Evolutionary conservation across 116 monocot species (phyloP).

Genomic region (Papilionanthe hybrid): DNA sequence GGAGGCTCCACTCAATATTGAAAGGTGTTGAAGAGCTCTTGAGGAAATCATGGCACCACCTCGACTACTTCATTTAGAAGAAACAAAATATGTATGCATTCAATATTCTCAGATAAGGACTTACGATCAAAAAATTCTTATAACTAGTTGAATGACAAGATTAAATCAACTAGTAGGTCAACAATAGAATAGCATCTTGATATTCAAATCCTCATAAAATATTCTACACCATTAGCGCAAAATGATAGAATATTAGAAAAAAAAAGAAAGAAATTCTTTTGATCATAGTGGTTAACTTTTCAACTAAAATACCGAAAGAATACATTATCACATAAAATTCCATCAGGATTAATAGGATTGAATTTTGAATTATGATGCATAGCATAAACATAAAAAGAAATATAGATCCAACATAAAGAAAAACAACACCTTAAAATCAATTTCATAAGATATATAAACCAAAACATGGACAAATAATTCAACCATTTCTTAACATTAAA

Average conservation of each 20-base stretch:
- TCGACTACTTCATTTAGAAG: background rate
- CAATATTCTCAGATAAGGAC: background rate
- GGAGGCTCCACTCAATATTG: background rate
- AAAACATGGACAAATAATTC: background rate
- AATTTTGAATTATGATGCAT: background rate
- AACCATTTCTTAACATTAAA: background rate
- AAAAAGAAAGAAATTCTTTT: background rate
- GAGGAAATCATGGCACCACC: constrained; percentile 5
- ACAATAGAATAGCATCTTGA: background rate
- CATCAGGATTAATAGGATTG: background rate
- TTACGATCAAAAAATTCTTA: background rate
- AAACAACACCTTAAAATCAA: background rate
- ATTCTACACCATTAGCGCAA: background rate
- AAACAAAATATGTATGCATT: background rate
- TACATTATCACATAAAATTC: background rate
- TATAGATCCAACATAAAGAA: background rate
- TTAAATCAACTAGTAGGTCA: background rate
- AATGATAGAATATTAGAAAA: background rate
- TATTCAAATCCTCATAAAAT: background rate
- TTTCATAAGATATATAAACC: background rate
- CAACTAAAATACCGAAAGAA: background rate
- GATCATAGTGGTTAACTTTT: background rate
- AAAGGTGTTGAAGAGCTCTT: constrained; percentile 16
- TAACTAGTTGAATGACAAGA: background rate
- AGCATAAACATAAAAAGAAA: background rate